Evolutionary conservation across 768 basidiomycete species (phyloP), one percentile per base, ranked within the genome.

Genomic region (Pleurotus eryngii): DNA sequence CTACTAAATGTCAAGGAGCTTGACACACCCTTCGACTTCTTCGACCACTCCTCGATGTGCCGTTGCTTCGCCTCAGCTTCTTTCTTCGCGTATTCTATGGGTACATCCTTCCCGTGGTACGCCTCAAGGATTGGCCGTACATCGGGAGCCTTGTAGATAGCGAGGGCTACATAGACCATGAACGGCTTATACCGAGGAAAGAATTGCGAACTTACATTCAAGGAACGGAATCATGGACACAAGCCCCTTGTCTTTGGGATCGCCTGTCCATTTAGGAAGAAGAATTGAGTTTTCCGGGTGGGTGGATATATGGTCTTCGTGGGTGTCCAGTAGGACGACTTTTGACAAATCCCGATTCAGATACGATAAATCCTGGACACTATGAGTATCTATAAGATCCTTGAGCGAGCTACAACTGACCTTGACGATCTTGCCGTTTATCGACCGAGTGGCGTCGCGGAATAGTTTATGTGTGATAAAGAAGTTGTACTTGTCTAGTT

Each of bases 151-250:
- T 86, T 87, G 76, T 93, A 95, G 62, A 98, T 95, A 0, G 86
- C 95, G 58, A 99, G 88, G 5, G 97, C 96, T 96, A 30, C 7
- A 37, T 18, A 6, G n/a, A 24, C 30, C n/a, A 42, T 14, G 22
- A 22, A 27, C 5, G 43, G 43, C 45, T 9, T 9, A 45, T 20
- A 7, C 5, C 17, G 24, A 18, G 22, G 12, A 22, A 49, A 20
- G 5, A 59, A 37, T 26, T 55, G 65, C 79, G 5, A n/a, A 70
- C 77, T 6, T 65, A 81, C 94, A 94, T 76, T 98, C 97, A 3
- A 99, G 81, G 86, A 98, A 98, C 0, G 96, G 96, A 62, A 99
- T 95, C 80, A 98, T 81, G n/a, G 86, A 87, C 17, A 98, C 70
- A 40, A 98, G 83, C 0, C 90, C 92, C 61, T 77, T 83, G 68